Base-by-base conservation (phyloP, 148 eudicot species). In the Spergularia marina region DNA sequence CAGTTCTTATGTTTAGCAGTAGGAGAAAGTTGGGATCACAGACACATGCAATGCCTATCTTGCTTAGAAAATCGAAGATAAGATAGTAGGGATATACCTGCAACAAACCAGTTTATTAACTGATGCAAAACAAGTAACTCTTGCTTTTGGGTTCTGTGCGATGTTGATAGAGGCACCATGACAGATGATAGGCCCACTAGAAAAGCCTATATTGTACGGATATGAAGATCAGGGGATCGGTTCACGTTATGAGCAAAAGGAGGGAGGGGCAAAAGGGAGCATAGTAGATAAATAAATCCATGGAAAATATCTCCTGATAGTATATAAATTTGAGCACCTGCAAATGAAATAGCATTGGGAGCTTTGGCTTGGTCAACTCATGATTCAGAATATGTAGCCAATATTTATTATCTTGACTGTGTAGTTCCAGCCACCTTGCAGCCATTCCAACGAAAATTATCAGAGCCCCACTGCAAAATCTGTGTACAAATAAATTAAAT, bases 91-190 rank as follows among this genome's bases (percentile, higher is more conserved):
- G 34, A 55, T 9, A 77, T 80, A 94, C 98, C 97, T 80, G 98
- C 88, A 80, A 90, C 81, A 72, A 76, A 85, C 97, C 98, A 94
- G 80, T 94, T 94, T 79, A 85, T 81, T 74, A 90, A 56, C 83
- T 94, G 98, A 82, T 94, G 97, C 21, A 84, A 69, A 52, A 75
- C 84, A 78, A 74, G 91, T 73, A 91, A 82, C 81, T 90, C 90
- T 80, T 89, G 98, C 70, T 90, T 94, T 81, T 91, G 83, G 40
- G 87, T 85, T 89, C 98, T 83, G 78, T 86, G 98, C 70, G 88
- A 85, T 41, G 98, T 94, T 77, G 98, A 85, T 44, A 91, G 72
- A 47, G 86, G 77, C 80, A 94, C 97, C 98, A 94, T 89, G 65
- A 90, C 72, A 5, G 98, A 90, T 71, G 98, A 90, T 58, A 91